A percentile compares a stretch with the other conserved stretches of the same genome.
These are phyloP conservation scores for Larix sibirica DNA, from an alignment of 83 land plant genomes.

Conservation along the genomic window DNA sequence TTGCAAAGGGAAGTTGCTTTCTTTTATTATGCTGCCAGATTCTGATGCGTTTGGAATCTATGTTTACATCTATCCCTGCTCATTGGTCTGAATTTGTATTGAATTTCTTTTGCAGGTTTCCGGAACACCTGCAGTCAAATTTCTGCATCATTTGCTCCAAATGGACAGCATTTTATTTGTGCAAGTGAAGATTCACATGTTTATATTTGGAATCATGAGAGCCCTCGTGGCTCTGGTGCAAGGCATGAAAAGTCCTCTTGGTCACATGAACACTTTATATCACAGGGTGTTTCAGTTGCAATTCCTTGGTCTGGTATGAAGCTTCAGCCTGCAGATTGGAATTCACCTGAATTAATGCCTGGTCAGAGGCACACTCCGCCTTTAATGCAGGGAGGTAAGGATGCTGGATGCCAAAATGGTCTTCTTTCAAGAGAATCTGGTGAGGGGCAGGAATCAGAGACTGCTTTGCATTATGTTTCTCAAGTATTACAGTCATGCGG, in stretches of 20 bases:
- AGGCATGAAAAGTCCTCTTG: conserved; percentile 23
- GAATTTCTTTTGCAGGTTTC: conserved; percentile 34
- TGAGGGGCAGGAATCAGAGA: not conserved
- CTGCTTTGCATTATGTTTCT: conserved; percentile 10
- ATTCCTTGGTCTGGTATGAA: conserved; percentile 73
- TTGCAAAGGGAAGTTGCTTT: not conserved
- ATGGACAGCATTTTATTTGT: conserved; percentile 50
- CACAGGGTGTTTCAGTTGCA: conserved; percentile 71
- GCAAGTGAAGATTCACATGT: conserved; percentile 77
- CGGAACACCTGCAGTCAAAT: conserved; percentile 43
- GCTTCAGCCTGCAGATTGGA: conserved; percentile 29
- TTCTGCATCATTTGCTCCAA: conserved; percentile 60
- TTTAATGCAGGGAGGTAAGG: not conserved
- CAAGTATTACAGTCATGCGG: not conserved
- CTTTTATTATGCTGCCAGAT: not conserved
- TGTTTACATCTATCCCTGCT: too few species aligned
- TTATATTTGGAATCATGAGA: conserved; percentile 62
- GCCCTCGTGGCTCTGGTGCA: not conserved
- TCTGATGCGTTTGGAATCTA: not conserved
- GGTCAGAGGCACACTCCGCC: not conserved
- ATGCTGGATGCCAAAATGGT: not conserved
- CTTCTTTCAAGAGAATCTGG: conserved; percentile 7
- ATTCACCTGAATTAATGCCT: conserved; percentile 18
- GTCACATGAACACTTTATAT: conserved; percentile 78
- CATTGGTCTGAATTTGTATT: not conserved